These are phyloP conservation scores for Diatrype stigma DNA, from an alignment of 2,329 filamentous ascomycete species.

Conservation along the genomic window DNA sequence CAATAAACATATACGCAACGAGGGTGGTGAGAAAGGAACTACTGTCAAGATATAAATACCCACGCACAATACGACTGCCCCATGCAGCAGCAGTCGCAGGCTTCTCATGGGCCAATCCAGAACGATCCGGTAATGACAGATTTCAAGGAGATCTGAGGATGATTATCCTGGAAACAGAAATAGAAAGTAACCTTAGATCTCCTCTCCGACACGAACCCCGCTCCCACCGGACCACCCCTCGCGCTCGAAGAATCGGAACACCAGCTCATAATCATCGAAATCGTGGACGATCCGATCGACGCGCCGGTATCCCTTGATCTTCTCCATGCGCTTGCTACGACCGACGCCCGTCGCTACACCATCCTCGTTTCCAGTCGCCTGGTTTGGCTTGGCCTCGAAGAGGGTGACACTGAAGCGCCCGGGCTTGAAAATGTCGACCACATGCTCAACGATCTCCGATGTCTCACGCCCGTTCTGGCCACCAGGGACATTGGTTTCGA, in stretches of 20 bases:
- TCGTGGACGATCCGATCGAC: conserved; percentile 96
- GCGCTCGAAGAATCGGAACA: conserved; percentile 94
- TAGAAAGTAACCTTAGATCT: conserved; percentile 31
- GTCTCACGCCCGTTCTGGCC: conserved; percentile 85
- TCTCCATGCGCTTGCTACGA: conserved; percentile 60
- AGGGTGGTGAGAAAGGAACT: too few species aligned
- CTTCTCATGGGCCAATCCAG: too few species aligned
- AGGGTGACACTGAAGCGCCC: conserved; percentile 97
- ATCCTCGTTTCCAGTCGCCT: conserved; percentile 35
- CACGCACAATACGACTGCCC: too few species aligned
- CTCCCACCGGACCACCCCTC: conserved; percentile 66
- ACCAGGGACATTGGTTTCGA: conserved; percentile 95
- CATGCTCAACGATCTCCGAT: conserved; percentile 85
- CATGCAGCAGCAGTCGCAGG: too few species aligned
- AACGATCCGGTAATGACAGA: too few species aligned
- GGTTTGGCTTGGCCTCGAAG: conserved; percentile 76
- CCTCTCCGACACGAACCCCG: conserved; percentile 51
- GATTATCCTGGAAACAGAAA: too few species aligned
- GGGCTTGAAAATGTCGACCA: conserved; percentile 92
- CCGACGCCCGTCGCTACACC: conserved; percentile 28
- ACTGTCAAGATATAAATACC: too few species aligned
- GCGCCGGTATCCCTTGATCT: conserved; percentile 78
- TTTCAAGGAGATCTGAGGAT: too few species aligned
- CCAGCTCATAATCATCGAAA: conserved; percentile 92
- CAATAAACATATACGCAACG: too few species aligned